Evolutionary conservation across 2,329 filamentous ascomycete genomes (phyloP), one percentile per base, ranked within the genome.

Genomic region (Geosmithia putterillii): DNA sequence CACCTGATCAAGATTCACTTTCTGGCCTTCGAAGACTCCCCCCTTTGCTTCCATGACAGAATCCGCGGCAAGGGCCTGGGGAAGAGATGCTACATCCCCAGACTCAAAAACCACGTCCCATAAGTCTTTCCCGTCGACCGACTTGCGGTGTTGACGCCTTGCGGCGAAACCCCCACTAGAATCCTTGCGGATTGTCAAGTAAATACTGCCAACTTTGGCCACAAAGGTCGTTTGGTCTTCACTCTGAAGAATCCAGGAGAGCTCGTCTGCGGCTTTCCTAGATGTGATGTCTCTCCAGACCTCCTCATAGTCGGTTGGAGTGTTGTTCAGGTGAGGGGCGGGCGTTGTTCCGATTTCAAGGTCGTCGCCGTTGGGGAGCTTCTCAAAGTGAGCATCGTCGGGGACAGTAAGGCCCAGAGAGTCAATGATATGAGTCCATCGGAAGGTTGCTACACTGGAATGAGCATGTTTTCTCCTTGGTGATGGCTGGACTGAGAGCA

Each of bases 381-480:
- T 49, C 28, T 47, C 41, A 23, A 54, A 54, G 14, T 46, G 41
- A 7, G 52, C 52, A 28, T 52, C 51, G 18, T 54, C 52, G 2
- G 51, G 44, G 10, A 45, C 43, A 14, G 44, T 46, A 19, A 49
- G 36, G 8, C 43, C 48, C 18, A 48, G 42, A 8, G 52, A 54
- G 42, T 54, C 52, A 22, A 54, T 51, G 23, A 54, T 51, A 18
- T 46, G 52, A 10, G 52, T 52, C 52, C 51, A 54, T 41, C 47
- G 48, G 28, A 45, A 54, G 2, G 52, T 54, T 17, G 47, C 52
- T 53, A 21, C 9, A 18, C 4, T 19, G 7, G 12, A 2, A 17
- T 28, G 17, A 41, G 10, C 18, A 32, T 18, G 2, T 10, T n/a
- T 9, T 14, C 9, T n/a, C n/a, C n/a, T n/a, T n/a, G n/a, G 15